Evolutionary conservation across 2,329 filamentous ascomycete species (phyloP).

Genomic region (Clonostachys rhizophaga): DNA sequence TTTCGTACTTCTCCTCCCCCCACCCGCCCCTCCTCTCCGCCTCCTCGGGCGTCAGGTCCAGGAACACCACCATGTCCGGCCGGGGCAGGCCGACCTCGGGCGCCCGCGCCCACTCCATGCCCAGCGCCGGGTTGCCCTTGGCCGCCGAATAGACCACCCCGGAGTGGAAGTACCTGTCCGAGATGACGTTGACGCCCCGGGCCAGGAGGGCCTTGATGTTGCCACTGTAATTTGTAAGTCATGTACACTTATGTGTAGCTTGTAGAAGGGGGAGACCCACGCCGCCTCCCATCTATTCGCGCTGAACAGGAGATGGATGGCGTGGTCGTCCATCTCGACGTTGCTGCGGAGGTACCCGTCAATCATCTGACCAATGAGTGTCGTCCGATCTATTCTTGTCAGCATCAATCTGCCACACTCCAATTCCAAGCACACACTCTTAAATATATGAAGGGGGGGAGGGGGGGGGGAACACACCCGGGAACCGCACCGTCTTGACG

Average conservation of each 20-base stretch:
- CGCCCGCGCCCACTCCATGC: slow-evolving; percentile 74
- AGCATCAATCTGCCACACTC: neutral
- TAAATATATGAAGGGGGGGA: neutral
- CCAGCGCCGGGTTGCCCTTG: slow-evolving; percentile 68
- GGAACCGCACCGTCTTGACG: slow-evolving; percentile 52
- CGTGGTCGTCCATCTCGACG: slow-evolving; percentile 76
- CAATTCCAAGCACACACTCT: neutral
- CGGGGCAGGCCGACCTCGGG: slow-evolving; percentile 84
- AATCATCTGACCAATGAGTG: slow-evolving; percentile 83
- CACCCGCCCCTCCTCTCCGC: slow-evolving; percentile 79
- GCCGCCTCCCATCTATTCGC: slow-evolving; percentile 83
- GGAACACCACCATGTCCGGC: slow-evolving; percentile 83
- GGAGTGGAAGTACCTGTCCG: slow-evolving; percentile 93
- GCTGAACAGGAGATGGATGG: slow-evolving; percentile 84
- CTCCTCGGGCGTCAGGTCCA: slow-evolving; percentile 72
- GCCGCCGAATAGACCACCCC: slow-evolving; percentile 91
- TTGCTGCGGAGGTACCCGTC: slow-evolving; percentile 73
- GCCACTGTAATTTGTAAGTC: slow-evolving; percentile 27
- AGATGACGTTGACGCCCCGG: slow-evolving; percentile 69
- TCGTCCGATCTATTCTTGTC: slow-evolving; percentile 62
- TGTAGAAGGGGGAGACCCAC: slow-evolving; percentile 26
- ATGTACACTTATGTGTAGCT: neutral
- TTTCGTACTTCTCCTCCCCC: slow-evolving; percentile 87
- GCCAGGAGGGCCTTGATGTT: slow-evolving; percentile 50
- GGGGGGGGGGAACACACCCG: slow-evolving; percentile 28